Evolutionary conservation across 345 rosid species (phyloP).

Genomic region (Erucastrum elatum): DNA sequence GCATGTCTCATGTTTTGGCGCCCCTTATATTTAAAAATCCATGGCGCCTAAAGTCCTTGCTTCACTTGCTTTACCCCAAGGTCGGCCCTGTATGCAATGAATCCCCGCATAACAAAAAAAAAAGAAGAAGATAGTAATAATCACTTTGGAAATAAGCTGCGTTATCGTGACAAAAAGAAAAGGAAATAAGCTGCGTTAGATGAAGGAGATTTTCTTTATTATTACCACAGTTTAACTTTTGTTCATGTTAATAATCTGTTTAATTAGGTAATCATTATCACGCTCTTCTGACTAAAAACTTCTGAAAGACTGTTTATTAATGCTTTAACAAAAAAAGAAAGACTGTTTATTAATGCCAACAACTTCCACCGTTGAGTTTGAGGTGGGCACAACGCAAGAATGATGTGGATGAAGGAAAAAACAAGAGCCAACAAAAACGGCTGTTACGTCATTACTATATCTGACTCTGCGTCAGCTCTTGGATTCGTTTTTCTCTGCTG

Average conservation of each 20-base stretch:
- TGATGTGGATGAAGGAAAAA: conserved; percentile 3
- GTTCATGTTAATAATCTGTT: neutral
- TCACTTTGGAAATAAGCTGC: too few relatives aligned
- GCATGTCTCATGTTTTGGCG: too few relatives aligned
- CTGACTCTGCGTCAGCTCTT: conserved; percentile 30
- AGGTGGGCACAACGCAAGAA: conserved; percentile 28
- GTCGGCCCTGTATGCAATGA: too few relatives aligned
- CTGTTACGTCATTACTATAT: conserved; percentile 33
- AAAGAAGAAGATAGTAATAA: neutral
- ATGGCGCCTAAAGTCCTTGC: too few relatives aligned
- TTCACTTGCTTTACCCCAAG: too few relatives aligned
- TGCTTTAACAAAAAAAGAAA: neutral
- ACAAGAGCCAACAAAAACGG: conserved; percentile 34
- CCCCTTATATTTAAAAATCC: too few relatives aligned
- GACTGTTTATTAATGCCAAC: conserved; percentile 23
- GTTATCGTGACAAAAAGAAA: too few relatives aligned
- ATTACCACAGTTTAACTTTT: neutral
- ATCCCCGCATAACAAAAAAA: neutral
- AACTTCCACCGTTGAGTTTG: conserved; percentile 35
- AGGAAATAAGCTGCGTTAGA: neutral
- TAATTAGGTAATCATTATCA: neutral
- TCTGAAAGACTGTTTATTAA: conserved; percentile 4
- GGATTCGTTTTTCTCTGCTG: conserved; percentile 32
- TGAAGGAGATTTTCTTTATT: neutral
- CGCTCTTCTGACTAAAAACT: neutral